A percentile compares a stretch with the other conserved stretches of the same genome.
Evolutionary conservation across 352 stramenopile species (phyloP).

Genomic region (Globisporangium solare): DNA sequence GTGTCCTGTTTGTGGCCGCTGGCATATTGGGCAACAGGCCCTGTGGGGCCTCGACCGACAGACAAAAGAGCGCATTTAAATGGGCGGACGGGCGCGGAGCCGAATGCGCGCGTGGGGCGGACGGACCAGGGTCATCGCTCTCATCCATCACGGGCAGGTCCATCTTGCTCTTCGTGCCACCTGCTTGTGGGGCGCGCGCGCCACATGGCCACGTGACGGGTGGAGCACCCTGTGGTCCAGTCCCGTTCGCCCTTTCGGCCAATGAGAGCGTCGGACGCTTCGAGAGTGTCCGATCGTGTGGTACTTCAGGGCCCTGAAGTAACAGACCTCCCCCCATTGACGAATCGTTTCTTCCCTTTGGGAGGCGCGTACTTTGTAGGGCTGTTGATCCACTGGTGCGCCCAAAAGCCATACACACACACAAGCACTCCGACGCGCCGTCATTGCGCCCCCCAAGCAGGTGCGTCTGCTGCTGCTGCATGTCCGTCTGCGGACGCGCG

Average conservation of each 20-base stretch:
- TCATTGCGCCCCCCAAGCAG: conserved; percentile 9
- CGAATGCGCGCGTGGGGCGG: not conserved
- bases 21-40: no score
- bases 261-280: not conserved
- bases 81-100: no score
- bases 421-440: not conserved
- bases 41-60: no score
- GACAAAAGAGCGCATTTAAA: no score
- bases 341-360: conserved; percentile 4
- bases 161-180: not conserved
- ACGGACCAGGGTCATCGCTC: not conserved
- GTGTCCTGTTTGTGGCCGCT: no score
- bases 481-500: not conserved
- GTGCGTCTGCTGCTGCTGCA: conserved; percentile 3
- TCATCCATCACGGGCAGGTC: not conserved
- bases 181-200: not conserved
- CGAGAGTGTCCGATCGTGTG: not conserved
- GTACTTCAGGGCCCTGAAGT: conserved; percentile 9
- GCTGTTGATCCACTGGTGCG: conserved; percentile 17
- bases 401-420: conserved; percentile 17
- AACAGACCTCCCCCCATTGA: conserved; percentile 1
- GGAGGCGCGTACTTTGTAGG: conserved; percentile 9
- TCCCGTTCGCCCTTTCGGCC: not conserved
- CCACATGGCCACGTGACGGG: not conserved
- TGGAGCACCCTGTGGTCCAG: not conserved